Evolutionary conservation across 2,329 filamentous ascomycete genomes (phyloP).

Genomic region (Pyricularia sp.): DNA sequence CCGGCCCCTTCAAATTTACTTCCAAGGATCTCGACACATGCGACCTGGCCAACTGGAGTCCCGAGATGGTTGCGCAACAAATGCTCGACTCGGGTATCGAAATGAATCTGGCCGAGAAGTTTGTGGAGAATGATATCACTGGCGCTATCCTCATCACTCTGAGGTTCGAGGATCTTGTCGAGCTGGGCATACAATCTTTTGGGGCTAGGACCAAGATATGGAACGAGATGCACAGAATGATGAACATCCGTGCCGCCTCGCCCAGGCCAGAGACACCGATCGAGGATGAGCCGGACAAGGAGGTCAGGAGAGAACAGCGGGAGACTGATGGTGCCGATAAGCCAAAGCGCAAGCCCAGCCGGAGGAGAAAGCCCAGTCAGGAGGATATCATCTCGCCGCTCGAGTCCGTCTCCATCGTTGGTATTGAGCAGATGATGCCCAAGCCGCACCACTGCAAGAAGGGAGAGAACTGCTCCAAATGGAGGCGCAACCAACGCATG

Average conservation of each 20-base stretch:
- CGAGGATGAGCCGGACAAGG: constrained; percentile 46
- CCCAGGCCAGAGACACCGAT: constrained; percentile 50
- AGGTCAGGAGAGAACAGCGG: constrained; percentile 34
- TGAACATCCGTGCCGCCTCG: constrained; percentile 42
- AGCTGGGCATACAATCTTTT: constrained; percentile 73
- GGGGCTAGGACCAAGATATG: constrained; percentile 72
- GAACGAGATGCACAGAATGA: constrained; percentile 66
- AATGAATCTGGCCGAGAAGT: constrained; percentile 66
- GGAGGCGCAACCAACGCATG: constrained; percentile 68
- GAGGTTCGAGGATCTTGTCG: constrained; percentile 79
- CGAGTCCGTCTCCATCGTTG: constrained; percentile 84
- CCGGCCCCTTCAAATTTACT: constrained; percentile 47
- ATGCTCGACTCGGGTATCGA: constrained; percentile 82
- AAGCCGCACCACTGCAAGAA: constrained; percentile 79
- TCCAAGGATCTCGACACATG: constrained; percentile 47
- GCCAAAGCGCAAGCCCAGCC: constrained; percentile 29
- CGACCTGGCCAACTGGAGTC: constrained; percentile 58
- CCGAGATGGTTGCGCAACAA: constrained; percentile 72
- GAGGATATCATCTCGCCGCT: constrained; percentile 66
- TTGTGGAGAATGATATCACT: constrained; percentile 86
- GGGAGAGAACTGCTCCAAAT: constrained; percentile 78
- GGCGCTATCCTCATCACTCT: constrained; percentile 82
- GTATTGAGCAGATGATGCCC: constrained; percentile 80
- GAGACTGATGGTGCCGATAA: constrained; percentile 14
- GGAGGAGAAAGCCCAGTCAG: constrained; percentile 28